Evolutionary conservation across 2,329 filamentous ascomycete species (phyloP), one percentile per base, ranked within the genome.

Genomic region (Neofusicoccum laricinum): DNA sequence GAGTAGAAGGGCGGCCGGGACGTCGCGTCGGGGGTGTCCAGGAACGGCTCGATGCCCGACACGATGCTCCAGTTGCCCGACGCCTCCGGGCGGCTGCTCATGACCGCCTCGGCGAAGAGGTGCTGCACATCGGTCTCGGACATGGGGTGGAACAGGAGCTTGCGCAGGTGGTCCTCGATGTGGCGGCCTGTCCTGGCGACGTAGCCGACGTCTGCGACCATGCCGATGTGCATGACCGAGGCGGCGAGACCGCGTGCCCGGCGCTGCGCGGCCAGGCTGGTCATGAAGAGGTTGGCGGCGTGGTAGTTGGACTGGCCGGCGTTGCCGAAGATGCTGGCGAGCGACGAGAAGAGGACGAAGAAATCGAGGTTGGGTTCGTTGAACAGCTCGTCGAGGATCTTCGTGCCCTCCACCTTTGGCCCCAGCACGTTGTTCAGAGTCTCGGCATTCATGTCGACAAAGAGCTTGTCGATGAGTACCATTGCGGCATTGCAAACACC

Each of bases 101-200:
- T 70, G 30, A 86, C 79, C 4, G 82, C 82, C 68, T 85, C 82
- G 8, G 83, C 75, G 65, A 85, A 82, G 73, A 82, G 78, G 67
- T 82, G 79, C 67, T 84, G 81, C 15, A 85, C 69, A 61, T 84
- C 82, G 2, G 77, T 74, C 70, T 85, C 83, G 2, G 82, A 83
- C 12, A 85, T 57, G 2, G 36, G 19, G 5, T 41, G 36, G 21
- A 5, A 43, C 34, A 32, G 19, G 1, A 32, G 10, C 10, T 38
- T 48, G 10, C 57, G 25, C 30, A 61, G n/a, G 14, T 48, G 41
- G 34, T 61, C 57, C 19, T 61, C 57, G 14, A 61, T 45, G n/a
- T 48, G 21, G 5, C 57, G 41, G 4, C 57, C 57, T 1, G 25
- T 21, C 6, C 32, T 14, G 1, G 55, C 41, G 14, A 82, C 71